Evolutionary conservation across 306 rosid genomes (phyloP).

Genomic region (Corylus americana): DNA sequence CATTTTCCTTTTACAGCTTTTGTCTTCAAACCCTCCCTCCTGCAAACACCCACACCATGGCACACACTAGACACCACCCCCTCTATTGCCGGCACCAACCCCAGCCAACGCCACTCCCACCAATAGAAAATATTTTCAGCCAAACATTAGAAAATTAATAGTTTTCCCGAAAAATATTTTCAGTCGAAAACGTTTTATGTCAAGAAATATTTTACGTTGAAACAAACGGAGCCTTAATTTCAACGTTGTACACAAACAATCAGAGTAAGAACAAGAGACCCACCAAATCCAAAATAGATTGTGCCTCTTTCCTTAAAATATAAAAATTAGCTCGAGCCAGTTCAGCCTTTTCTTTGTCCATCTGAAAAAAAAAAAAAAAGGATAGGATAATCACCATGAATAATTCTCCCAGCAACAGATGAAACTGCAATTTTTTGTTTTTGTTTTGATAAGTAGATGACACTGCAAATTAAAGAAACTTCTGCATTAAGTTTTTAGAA

Average conservation of each 20-base stretch:
- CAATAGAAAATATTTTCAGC: too few relatives aligned
- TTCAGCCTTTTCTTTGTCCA: constrained; percentile 84
- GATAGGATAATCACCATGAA: constrained; percentile 8
- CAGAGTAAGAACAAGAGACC: constrained; percentile 25
- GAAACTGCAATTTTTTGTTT: background rate
- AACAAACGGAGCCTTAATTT: background rate
- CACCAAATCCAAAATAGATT: constrained; percentile 83
- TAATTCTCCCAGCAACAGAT: constrained; percentile 2
- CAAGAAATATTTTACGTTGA: too few relatives aligned
- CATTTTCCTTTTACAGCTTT: too few relatives aligned
- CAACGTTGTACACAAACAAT: background rate
- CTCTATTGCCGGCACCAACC: too few relatives aligned
- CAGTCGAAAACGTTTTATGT: too few relatives aligned
- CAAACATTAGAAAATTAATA: too few relatives aligned
- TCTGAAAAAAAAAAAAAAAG: constrained; percentile 43
- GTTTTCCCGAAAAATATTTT: too few relatives aligned
- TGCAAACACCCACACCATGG: too few relatives aligned
- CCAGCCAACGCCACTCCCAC: too few relatives aligned
- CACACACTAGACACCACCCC: too few relatives aligned
- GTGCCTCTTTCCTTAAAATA: constrained; percentile 86
- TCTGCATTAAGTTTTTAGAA: constrained; percentile 15
- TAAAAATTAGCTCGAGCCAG: constrained; percentile 86
- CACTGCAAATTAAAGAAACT: background rate
- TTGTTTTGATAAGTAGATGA: background rate
- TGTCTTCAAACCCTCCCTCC: too few relatives aligned